phyloP scores from a whole-genome alignment of 2,329 filamentous ascomycete species.

The Nigrospora sphaerica region DNA sequence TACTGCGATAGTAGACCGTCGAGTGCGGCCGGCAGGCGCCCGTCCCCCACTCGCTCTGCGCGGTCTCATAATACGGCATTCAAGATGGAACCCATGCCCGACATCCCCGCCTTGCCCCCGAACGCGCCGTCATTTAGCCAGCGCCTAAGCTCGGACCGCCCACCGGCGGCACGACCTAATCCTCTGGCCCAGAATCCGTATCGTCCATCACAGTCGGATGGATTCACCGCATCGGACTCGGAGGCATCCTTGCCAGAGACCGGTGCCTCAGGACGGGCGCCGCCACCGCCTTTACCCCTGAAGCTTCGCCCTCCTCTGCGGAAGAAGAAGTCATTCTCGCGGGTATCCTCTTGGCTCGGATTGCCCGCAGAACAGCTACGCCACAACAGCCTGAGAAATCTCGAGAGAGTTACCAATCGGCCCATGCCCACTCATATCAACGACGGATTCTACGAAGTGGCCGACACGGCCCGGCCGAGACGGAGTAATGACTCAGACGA shows the following conservation, averaged over 20 bases:
- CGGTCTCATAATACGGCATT: constrained; percentile 11
- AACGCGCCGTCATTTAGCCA: constrained; percentile 51
- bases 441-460: constrained; percentile 54
- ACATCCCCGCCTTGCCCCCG: constrained; percentile 50
- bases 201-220: constrained; percentile 5
- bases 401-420: constrained; percentile 47
- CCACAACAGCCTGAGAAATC: constrained; percentile 29
- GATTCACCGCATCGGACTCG: background rate
- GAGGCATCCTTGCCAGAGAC: background rate
- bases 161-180: constrained; percentile 25
- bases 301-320: constrained; percentile 52
- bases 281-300: constrained; percentile 49
- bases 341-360: constrained; percentile 54
- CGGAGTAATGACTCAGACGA: constrained; percentile 37
- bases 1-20: constrained; percentile 47
- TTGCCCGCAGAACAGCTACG: constrained; percentile 27
- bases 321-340: constrained; percentile 62
- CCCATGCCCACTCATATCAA: constrained; percentile 42
- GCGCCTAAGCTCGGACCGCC: constrained; percentile 40
- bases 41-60: background rate
- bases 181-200: constrained; percentile 27
- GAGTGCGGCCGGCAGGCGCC: constrained; percentile 32
- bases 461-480: constrained; percentile 27
- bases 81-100: constrained; percentile 44
- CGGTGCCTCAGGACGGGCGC: constrained; percentile 13